phyloP scores from a whole-genome alignment of 306 rosid species.

The Cercis canadensis region DNA sequence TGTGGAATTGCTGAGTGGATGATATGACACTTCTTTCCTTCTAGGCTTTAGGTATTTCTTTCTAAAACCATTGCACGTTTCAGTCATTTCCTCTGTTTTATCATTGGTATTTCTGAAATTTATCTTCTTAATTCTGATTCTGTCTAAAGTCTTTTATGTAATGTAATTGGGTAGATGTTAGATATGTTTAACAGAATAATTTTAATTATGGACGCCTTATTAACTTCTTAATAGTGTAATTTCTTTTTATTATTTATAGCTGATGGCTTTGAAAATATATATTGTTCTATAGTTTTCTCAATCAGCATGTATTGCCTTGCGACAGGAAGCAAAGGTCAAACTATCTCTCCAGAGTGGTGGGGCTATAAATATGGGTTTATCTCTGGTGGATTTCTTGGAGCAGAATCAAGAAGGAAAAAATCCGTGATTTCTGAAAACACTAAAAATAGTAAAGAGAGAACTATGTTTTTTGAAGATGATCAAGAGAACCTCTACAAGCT shows the following conservation, averaged over 20 bases:
- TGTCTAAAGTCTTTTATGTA: not conserved
- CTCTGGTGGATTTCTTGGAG: conserved; percentile 92
- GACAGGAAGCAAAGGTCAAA: conserved; percentile 53
- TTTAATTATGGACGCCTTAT: not conserved
- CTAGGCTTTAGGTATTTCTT: not conserved
- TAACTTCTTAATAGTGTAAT: not conserved
- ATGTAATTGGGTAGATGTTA: no score
- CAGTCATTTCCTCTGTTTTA: no score
- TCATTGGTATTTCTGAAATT: not conserved
- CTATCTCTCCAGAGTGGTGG: conserved; percentile 84
- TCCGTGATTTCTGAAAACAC: conserved; percentile 34
- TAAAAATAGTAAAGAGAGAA: conserved; percentile 58
- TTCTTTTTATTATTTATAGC: not conserved
- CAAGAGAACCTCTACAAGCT: conserved; percentile 92
- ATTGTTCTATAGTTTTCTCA: conserved; percentile 15
- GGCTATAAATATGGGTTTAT: conserved; percentile 78
- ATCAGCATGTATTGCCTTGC: conserved; percentile 32
- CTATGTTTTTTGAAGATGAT: conserved; percentile 82
- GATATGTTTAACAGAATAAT: not conserved
- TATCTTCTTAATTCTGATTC: not conserved
- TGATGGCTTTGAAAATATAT: not conserved
- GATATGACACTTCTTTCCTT: not conserved
- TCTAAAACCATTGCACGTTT: no score
- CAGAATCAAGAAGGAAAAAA: conserved; percentile 64
- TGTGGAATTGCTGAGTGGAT: not conserved